phyloP scores from a whole-genome alignment of 345 rosid species.

The Syzygium jambos region DNA sequence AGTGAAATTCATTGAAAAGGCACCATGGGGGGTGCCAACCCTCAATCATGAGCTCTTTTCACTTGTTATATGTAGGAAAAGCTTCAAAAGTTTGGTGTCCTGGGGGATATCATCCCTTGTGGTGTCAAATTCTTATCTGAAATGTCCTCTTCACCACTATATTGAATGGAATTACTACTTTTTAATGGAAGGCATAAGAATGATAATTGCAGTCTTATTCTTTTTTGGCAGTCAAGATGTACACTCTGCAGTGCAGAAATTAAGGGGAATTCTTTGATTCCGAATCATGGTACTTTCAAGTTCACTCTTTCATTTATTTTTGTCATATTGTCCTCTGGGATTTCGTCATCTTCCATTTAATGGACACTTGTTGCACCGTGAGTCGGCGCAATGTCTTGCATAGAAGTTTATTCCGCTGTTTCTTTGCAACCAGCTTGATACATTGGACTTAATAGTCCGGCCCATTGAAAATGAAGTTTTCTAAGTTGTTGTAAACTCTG shows the following conservation, averaged over 20 bases:
- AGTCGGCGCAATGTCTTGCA: not conserved
- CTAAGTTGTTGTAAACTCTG: not conserved
- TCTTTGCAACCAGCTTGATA: not conserved
- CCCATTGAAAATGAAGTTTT: not conserved
- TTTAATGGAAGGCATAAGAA: not conserved
- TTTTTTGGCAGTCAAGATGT: conserved; percentile 81
- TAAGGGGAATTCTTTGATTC: conserved; percentile 58
- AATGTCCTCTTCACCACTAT: not conserved
- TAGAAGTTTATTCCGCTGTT: not conserved
- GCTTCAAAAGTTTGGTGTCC: not conserved
- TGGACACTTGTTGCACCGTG: not conserved
- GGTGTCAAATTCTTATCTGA: not conserved
- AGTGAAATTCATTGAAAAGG: not conserved
- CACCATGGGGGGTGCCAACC: not conserved
- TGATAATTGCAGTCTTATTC: conserved; percentile 27
- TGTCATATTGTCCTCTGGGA: not conserved
- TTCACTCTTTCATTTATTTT: not conserved
- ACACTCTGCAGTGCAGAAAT: conserved; percentile 78
- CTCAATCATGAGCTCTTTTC: not conserved
- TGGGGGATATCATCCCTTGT: not conserved
- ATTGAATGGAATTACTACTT: not conserved
- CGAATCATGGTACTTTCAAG: conserved; percentile 64
- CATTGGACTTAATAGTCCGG: not conserved
- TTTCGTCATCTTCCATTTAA: not conserved
- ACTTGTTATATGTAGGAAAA: not conserved